phyloP scores from a whole-genome alignment of 148 eudicot genomes.

The Limonium bicolor region DNA sequence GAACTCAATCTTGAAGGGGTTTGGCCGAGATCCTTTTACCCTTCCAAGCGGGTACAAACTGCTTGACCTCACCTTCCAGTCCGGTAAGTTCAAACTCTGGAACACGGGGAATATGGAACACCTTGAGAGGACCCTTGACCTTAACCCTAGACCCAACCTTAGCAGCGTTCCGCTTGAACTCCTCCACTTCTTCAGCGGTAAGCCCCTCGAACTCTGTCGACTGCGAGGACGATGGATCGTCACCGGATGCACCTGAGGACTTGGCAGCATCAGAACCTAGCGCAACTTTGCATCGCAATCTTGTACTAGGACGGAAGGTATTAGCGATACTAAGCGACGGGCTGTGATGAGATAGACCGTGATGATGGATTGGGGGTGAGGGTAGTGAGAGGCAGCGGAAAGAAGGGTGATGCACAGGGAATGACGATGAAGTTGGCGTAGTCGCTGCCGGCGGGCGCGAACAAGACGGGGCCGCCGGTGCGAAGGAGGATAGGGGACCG shows the following conservation, averaged over 20 bases:
- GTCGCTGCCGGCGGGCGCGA: neutral
- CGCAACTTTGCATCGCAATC: slow-evolving; percentile 5
- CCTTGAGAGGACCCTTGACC: slow-evolving; percentile 44
- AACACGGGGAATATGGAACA: slow-evolving; percentile 44
- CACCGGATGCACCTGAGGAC: no score
- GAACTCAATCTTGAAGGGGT: slow-evolving; percentile 54
- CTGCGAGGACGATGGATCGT: slow-evolving; percentile 1
- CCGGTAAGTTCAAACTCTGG: slow-evolving; percentile 43
- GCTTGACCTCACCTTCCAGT: slow-evolving; percentile 37
- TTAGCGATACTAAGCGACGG: neutral
- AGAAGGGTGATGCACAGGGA: neutral
- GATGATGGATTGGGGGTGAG: neutral
- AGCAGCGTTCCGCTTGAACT: slow-evolving; percentile 11
- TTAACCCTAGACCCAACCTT: slow-evolving; percentile 52
- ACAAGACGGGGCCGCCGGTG: neutral
- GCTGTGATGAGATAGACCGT: neutral
- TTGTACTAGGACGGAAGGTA: neutral
- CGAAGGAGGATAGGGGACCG: neutral
- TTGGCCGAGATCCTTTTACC: slow-evolving; percentile 66
- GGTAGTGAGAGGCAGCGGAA: slow-evolving; percentile 1
- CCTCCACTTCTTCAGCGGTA: slow-evolving; percentile 16
- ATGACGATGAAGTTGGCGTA: neutral
- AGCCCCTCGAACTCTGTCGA: neutral
- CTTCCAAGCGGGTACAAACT: slow-evolving; percentile 48
- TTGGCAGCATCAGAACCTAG: slow-evolving; percentile 8